Evolutionary conservation across 2,329 filamentous ascomycete species (phyloP), one percentile per base, ranked within the genome.

Genomic region (Cladosporium austrohemisphaericum): DNA sequence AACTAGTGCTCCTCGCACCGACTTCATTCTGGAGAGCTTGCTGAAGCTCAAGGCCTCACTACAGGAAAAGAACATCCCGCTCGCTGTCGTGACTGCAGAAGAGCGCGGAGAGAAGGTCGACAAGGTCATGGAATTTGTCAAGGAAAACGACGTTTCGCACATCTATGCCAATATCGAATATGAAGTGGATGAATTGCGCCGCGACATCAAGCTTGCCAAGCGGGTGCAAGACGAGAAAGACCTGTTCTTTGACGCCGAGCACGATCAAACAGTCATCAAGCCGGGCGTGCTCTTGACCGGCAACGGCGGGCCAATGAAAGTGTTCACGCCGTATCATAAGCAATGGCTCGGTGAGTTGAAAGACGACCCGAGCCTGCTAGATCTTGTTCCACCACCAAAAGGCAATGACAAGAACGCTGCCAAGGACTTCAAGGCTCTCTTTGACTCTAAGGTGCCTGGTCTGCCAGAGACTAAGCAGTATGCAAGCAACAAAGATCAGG

Each of bases 181-280:
- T 60, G 91, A 95, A 65, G 88, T 94, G 0, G 91, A 96, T 62
- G 91, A 95, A 69, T 69, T 95, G 51, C 76, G 90, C 35, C 63
- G 75, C 2, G 75, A 77, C 53, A 68, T 74, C 37, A 68, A 70
- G 48, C 54, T 76, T 1, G 63, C 71, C 0, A 63, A 71, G 43
- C 58, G 61, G 9, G 55, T 65, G 20, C 52, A 66, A 20, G 57
- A 64, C 4, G 64, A 64, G 4, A 56, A 65, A 5, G 64, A 65
- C 5, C 60, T 73, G 0, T 65, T 68, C 4, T 66, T 76, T 7
- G 70, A 70, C 6, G 54, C 76, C 1, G 60, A 70, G 36, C 75
- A 77, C 52, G 75, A 77, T 52, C 74, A 77, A 55, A 75, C 73
- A 0, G 66, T 76, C 2, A 62, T 76, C 5, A 68, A 72, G 44